These are phyloP conservation scores for Aspergillus luchuensis DNA, from an alignment of 2,329 filamentous ascomycete genomes.

Conservation along the genomic window DNA sequence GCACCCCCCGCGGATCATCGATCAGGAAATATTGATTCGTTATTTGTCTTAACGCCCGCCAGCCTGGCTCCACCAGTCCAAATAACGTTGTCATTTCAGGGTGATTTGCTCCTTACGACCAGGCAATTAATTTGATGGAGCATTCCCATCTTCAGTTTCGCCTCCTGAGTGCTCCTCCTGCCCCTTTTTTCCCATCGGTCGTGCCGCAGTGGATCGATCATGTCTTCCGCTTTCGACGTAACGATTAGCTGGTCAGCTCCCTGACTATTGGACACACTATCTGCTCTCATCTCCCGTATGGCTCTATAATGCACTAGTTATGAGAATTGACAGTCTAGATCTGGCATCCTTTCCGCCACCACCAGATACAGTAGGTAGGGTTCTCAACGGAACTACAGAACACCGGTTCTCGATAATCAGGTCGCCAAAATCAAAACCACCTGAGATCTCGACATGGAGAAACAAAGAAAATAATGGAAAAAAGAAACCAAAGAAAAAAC, in stretches of 20 bases:
- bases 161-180: slow-evolving; percentile 11
- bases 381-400: too few relatives aligned
- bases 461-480: not conserved
- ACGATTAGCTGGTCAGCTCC: not conserved
- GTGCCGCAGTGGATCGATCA: not conserved
- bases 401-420: not conserved
- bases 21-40: slow-evolving; percentile 10
- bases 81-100: slow-evolving; percentile 5
- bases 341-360: not conserved
- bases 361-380: not conserved
- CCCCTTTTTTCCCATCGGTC: slow-evolving; percentile 16
- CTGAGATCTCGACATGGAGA: not conserved
- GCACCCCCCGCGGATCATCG: slow-evolving; percentile 25
- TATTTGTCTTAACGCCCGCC: slow-evolving; percentile 9
- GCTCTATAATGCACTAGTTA: not conserved
- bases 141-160: not conserved
- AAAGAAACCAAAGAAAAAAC: not conserved
- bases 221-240: not conserved
- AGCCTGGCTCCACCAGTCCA: slow-evolving; percentile 11
- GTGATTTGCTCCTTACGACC: slow-evolving; percentile 2
- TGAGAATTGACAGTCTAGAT: not conserved
- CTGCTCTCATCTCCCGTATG: not conserved
- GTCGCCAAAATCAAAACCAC: not conserved
- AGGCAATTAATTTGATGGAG: slow-evolving; percentile 6
- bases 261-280: slow-evolving; percentile 6